Evolutionary conservation across 2,329 filamentous ascomycete species (phyloP).

Genomic region (Calonectria hawksworthii): DNA sequence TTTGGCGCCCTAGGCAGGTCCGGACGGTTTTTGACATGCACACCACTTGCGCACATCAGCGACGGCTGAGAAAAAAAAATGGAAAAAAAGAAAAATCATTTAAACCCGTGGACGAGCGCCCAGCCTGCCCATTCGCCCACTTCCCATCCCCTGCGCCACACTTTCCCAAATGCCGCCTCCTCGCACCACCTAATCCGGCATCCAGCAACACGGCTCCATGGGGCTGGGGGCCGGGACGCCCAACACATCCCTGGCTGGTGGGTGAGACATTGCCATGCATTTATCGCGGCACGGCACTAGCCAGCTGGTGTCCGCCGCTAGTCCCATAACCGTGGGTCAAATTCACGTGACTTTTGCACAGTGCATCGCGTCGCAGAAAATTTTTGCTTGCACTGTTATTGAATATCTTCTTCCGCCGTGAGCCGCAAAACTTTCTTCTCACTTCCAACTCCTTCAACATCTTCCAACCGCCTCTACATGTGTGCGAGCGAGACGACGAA

Average conservation of each 20-base stretch:
- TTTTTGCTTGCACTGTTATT: slow-evolving; percentile 49
- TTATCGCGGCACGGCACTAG: slow-evolving; percentile 41
- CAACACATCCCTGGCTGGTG: slow-evolving; percentile 16
- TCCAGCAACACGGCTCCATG: slow-evolving; percentile 24
- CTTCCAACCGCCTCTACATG: slow-evolving; percentile 26
- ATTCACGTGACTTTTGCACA: slow-evolving; percentile 45
- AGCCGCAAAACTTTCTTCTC: slow-evolving; percentile 35
- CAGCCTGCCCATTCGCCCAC: slow-evolving; percentile 9
- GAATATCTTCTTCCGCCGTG: slow-evolving; percentile 49
- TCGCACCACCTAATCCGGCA: slow-evolving; percentile 18
- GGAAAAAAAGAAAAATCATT: background rate
- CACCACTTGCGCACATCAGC: slow-evolving; percentile 5
- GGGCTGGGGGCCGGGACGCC: background rate
- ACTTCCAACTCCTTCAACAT: slow-evolving; percentile 34
- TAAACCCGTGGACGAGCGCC: background rate
- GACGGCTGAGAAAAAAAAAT: slow-evolving; percentile 10
- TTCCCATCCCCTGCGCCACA: slow-evolving; percentile 21
- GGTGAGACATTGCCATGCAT: slow-evolving; percentile 41
- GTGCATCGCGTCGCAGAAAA: slow-evolving; percentile 42
- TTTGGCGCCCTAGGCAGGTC: background rate
- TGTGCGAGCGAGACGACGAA: slow-evolving; percentile 22
- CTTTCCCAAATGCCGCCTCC: slow-evolving; percentile 17
- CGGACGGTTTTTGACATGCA: slow-evolving; percentile 1
- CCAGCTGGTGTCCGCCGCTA: slow-evolving; percentile 38
- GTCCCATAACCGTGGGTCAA: slow-evolving; percentile 15